Base-by-base conservation (phyloP, 345 rosid species). In the Gossypium raimondii region DNA sequence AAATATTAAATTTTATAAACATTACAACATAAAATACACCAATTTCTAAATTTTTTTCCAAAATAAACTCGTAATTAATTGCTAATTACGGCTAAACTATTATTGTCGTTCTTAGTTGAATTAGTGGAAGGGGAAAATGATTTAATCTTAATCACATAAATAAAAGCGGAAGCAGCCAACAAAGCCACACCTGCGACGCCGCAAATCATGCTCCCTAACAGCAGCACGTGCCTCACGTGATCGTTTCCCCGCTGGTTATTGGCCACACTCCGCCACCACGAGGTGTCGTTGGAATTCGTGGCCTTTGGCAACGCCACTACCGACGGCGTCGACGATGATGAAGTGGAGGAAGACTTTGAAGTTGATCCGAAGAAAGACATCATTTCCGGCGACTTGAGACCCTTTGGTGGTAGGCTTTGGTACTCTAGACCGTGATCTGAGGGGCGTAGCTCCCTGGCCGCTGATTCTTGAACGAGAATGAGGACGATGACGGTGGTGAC, bases 361-460 rank as follows among this genome's bases (percentile, higher is more conserved):
- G 84, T 50, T 2, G 83, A 48, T 11, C 81, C 73, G 73, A 92
- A 92, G 84, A 89, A 92, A 0, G 87, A 76, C 78, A 72, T 81
- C 95, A 89, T 85, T 27, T 77, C 81, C 64, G 90, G 82, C 10
- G 87, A 66, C 0, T 81, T 78, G 58, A 24, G 67, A 13, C 47
- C 75, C 3, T 20, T 9, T 29, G 76, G 85, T 1, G 90, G 87
- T 5, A 76, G 68, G 82, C 75, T 59, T 79, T 84, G 88, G 83
- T 83, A 83, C 72, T 76, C 89, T 41, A 89, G 86, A 4, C 97
- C 97, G 79, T 91, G 97, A 65, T 89, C 86, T 0, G 93, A 82
- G 25, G 97, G 93, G 17, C 97, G 86, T 44, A 88, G 58, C 73
- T 89, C 97, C 73, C 87, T 78, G 12, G 84, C 89, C 8, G 11